Percentiles rank a stretch among this genome's conserved stretches.
phyloP scores from a whole-genome alignment of 23 red algal genomes.

The Rhodosorus marinus region DNA sequence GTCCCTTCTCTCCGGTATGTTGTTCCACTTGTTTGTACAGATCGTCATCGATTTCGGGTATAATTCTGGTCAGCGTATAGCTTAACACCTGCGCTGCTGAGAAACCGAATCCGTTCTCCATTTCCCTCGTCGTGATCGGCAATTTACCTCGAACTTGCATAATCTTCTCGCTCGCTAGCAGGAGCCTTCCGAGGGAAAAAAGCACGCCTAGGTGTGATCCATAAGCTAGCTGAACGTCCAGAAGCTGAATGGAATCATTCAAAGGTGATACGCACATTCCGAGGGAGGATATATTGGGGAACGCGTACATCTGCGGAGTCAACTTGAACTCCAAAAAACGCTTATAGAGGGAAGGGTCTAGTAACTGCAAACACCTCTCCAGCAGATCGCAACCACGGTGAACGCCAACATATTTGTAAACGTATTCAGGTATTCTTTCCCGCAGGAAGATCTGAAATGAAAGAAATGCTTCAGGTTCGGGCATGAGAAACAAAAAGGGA shows the following conservation, averaged over 20 bases:
- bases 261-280: conserved; percentile 59
- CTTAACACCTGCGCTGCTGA: too few relatives aligned
- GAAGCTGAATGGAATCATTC: conserved; percentile 60
- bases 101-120: too few relatives aligned
- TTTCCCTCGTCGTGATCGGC: too few relatives aligned
- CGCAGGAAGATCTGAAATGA: conserved; percentile 54
- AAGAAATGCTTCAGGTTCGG: conserved; percentile 76
- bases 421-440: conserved; percentile 51
- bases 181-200: conserved; percentile 43
- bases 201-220: conserved; percentile 69
- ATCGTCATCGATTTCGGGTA: too few relatives aligned
- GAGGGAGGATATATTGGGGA: conserved; percentile 60
- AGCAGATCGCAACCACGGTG: conserved; percentile 38
- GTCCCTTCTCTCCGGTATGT: too few relatives aligned
- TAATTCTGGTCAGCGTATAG: too few relatives aligned
- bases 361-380: conserved; percentile 22
- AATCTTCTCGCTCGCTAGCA: conserved; percentile 26
- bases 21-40: too few relatives aligned
- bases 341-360: conserved; percentile 18
- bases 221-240: conserved; percentile 70
- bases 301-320: conserved; percentile 61
- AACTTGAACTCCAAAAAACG: conserved; percentile 23
- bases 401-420: conserved; percentile 51
- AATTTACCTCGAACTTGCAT: conserved; percentile 8
- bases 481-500: conserved; percentile 82